Base-by-base conservation (phyloP, 805 yeast species). In the Lipomyces japonicus region DNA sequence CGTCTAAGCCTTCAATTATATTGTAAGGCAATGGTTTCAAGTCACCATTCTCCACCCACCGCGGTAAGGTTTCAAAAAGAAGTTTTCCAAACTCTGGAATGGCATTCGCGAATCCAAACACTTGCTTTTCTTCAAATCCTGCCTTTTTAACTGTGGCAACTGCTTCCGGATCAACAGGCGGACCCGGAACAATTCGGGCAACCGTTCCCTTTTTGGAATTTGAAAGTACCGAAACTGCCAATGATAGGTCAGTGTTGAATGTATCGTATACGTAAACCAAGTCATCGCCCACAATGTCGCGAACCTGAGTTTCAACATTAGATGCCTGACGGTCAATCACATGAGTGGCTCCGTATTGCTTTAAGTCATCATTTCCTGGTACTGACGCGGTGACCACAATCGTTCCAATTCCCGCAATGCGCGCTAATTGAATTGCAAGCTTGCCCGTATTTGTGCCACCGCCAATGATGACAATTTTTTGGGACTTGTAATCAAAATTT, bases 351-450 rank as follows among this genome's bases (percentile, higher is more conserved):
- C 38, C 38, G 19, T 18, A 14, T 3, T 23, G 18, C 38, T 34
- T 34, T 23, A 34, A 23, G 9, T 6, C 12, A 10, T 9, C 38
- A 21, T 21, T 23, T 7, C 38, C 19, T n/a, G 38, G 21, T 18
- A 23, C 23, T 10, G 38, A 34, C 21, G 38, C 38, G 21, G 10
- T 34, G 38, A 23, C 38, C 18, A 34, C 10, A 23, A 34, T 34
- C 23, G 38, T 34, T 6, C 38, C 38, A n/a, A 34, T 34, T 6
- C 38, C 38, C 18, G 38, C 38, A 2, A 34, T 6, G 19, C 38
- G 16, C n/a, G 38, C 38, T 21, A 34, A n/a, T 34, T 34, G 38
- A n/a, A 34, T 34, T 9, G 38, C 38, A 23, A 34, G 38, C 38
- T 34, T 34, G 12, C 38, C 38, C 12, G 38, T 34, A 12, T 34